phyloP scores from a whole-genome alignment of 805 yeast species.

The Saturnispora saitoi region DNA sequence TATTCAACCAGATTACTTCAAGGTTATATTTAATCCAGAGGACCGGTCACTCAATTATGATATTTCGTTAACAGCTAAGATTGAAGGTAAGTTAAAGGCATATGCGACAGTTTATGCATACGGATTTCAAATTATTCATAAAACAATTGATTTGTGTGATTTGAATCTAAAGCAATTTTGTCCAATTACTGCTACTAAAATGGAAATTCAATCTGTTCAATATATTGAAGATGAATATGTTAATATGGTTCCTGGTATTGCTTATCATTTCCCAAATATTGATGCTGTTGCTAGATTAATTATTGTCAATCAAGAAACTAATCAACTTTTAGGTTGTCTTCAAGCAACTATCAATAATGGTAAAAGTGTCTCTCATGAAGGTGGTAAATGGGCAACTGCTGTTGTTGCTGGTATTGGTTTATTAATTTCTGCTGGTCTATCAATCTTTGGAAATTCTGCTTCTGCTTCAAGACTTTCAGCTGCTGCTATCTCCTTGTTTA shows the following conservation, averaged over 20 bases:
- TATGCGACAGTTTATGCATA: conserved; percentile 73
- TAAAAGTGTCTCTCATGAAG: conserved; percentile 69
- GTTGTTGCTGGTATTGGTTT: conserved; percentile 83
- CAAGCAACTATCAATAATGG: conserved; percentile 71
- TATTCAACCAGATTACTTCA: conserved; percentile 63
- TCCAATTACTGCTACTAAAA: conserved; percentile 74
- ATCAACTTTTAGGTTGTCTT: conserved; percentile 55
- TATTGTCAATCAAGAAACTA: conserved; percentile 27
- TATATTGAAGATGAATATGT: conserved; percentile 45
- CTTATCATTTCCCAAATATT: conserved; percentile 78
- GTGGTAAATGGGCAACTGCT: conserved; percentile 92
- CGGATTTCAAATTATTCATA: conserved; percentile 63
- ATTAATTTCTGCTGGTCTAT: conserved; percentile 68
- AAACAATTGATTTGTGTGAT: conserved; percentile 53
- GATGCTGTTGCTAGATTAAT: conserved; percentile 66
- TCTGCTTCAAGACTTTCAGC: conserved; percentile 88
- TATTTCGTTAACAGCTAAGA: conserved; percentile 59
- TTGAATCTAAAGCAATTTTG: conserved; percentile 81
- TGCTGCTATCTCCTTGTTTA: conserved; percentile 72
- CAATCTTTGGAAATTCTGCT: conserved; percentile 78
- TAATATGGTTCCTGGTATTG: conserved; percentile 67
- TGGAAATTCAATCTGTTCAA: conserved; percentile 66
- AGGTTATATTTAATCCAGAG: conserved; percentile 69
- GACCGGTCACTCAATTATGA: conserved; percentile 58
- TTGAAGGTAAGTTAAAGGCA: conserved; percentile 60